Evolutionary conservation across 352 stramenopile genomes (phyloP), one percentile per base, ranked within the genome.

Genomic region (Pythium biforme): DNA sequence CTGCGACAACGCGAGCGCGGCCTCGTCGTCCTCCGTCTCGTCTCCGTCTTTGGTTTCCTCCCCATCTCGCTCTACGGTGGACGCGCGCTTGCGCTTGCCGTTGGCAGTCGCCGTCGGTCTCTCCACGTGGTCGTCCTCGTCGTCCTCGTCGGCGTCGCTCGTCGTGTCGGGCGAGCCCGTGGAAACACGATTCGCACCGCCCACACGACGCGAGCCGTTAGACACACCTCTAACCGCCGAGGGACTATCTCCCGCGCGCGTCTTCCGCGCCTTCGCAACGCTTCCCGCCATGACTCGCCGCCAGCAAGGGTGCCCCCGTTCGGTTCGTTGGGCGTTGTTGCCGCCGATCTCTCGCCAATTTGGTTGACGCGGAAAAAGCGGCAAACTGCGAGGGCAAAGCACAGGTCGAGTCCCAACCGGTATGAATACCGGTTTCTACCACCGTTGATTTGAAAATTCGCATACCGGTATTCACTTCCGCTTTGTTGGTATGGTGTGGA

Each of bases 181-280:
- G 20, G 66, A 64, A 33, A 46, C 59, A 12, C 59, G 52, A n/a
- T n/a, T n/a, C 23, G 27, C 48, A 12, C 37, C 48, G 39, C n/a
- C n/a, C n/a, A n/a, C n/a, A n/a, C 40, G 26, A 41, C 46, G 34
- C 33, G 22, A 3, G 1, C 50, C 19, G 34, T 49, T 64, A 12
- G 34, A 51, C 39, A 12, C 53, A 4, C 14, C 17, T 46, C 5
- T 25, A 31, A 5, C 15, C 31, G 9, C 7, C 34, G 47, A 15
- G 29, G 48, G 34, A 29, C 65, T 57, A 15, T 67, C 65, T 22
- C 53, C 59, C 14, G 62, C 59, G n/a, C 59, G 65, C 48, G 47
- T 72, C 65, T 72, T 72, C 15, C 65, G 65, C 39, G 54, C 47
- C 59, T 68, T 67, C 25, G 59, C 65, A 12, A 46, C 54, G 27